Percentiles rank a stretch among this genome's conserved stretches.
phyloP scores from a whole-genome alignment of 176 grass and related monocot species.

The Secale cereale region DNA sequence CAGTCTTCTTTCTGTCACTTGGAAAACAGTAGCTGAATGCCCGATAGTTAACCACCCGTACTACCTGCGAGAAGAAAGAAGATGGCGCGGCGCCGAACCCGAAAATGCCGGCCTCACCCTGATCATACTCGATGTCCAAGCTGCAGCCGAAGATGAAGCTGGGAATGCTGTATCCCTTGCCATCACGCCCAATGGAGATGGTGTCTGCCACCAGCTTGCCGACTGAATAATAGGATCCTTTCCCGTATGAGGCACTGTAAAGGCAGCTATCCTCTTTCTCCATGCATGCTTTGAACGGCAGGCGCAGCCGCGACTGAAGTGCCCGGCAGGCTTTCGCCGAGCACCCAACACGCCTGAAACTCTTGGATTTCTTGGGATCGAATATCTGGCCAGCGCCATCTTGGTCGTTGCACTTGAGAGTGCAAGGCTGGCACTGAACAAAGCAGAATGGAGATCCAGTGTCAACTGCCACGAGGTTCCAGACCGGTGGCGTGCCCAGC shows the following conservation, averaged over 20 bases:
- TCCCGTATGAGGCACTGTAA: background rate
- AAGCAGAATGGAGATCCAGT: background rate
- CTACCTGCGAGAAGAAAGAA: background rate
- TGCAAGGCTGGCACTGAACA: background rate
- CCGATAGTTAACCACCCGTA: background rate
- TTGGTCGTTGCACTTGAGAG: background rate
- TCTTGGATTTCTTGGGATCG: background rate
- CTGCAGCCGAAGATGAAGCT: background rate
- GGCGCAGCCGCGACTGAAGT: background rate
- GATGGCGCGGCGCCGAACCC: background rate
- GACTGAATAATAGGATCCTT: background rate
- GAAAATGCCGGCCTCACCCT: background rate
- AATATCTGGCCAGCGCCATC: background rate
- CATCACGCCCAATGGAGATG: background rate
- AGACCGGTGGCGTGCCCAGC: background rate
- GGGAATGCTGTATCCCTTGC: background rate
- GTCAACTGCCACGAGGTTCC: background rate
- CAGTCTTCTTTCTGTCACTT: background rate
- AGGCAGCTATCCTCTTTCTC: background rate
- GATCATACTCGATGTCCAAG: background rate
- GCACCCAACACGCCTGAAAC: background rate
- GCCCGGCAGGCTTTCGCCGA: background rate
- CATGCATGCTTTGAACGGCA: background rate
- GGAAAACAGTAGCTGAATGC: background rate
- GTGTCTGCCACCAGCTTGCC: background rate